A percentile compares a stretch with the other conserved stretches of the same genome.
These are phyloP conservation scores for Helichrysum umbraculigerum DNA, from an alignment of 129 eudicot species.

Conservation along the genomic window DNA sequence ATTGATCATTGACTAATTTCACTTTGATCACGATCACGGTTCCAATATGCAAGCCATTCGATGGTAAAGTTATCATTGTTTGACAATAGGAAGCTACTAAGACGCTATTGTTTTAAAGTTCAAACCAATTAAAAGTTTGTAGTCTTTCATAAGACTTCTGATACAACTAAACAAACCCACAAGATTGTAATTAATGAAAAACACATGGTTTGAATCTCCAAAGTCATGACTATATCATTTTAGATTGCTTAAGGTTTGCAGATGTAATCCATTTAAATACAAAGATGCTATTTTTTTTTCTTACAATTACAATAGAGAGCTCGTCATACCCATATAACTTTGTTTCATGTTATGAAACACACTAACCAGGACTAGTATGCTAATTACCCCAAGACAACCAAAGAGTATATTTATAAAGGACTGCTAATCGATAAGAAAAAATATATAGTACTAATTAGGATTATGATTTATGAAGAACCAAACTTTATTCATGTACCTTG, in stretches of 20 bases:
- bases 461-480: slow-evolving; percentile 18
- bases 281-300: background rate
- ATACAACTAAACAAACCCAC: slow-evolving; percentile 1
- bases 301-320: background rate
- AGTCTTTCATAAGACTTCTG: background rate
- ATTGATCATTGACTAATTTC: background rate
- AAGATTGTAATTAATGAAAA: slow-evolving; percentile 6
- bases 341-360: slow-evolving; percentile 5
- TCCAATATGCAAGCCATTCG: slow-evolving; percentile 15
- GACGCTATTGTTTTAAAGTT: slow-evolving; percentile 19
- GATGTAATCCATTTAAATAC: slow-evolving; percentile 19
- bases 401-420: slow-evolving; percentile 11
- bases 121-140: background rate
- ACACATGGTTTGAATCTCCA: background rate
- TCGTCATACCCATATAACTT: slow-evolving; percentile 14
- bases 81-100: slow-evolving; percentile 11
- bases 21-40: slow-evolving; percentile 23
- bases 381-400: background rate
- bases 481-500: slow-evolving; percentile 47
- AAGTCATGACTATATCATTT: background rate
- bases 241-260: background rate
- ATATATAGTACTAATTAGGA: slow-evolving; percentile 7
- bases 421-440: slow-evolving; percentile 20
- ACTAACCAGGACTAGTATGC: background rate
- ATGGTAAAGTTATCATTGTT: slow-evolving; percentile 12